phyloP scores from a whole-genome alignment of 1,139 yeast species.

The Geotrichum reessii region DNA sequence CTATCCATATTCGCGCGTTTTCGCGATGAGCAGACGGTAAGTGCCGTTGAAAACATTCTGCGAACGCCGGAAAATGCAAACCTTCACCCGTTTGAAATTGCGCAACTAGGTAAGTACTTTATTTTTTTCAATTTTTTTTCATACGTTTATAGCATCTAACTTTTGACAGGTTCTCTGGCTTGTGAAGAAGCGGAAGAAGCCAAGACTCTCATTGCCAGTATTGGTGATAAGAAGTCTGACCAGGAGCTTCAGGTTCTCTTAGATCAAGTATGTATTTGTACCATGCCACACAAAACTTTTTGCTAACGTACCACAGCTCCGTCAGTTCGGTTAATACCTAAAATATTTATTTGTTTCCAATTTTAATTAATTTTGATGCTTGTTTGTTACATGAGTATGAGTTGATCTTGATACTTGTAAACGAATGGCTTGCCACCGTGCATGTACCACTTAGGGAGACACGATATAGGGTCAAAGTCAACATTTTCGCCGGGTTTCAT shows the following conservation, averaged over 20 bases:
- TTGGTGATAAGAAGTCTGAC: conserved; percentile 72
- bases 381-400: conserved; percentile 3
- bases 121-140: background rate
- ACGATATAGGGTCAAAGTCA: conserved; percentile 61
- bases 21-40: conserved; percentile 85
- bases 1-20: conserved; percentile 81
- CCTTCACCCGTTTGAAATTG: conserved; percentile 91
- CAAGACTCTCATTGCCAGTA: conserved; percentile 84
- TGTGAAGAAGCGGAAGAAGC: conserved; percentile 99
- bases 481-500: conserved; percentile 42
- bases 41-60: conserved; percentile 83
- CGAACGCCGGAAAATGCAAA: conserved; percentile 61
- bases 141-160: background rate
- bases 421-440: conserved; percentile 35
- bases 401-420: conserved; percentile 27
- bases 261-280: conserved; percentile 55
- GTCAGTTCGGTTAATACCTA: conserved; percentile 30
- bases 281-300: background rate
- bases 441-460: conserved; percentile 87
- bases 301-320: conserved; percentile 20
- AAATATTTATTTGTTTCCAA: conserved; percentile 5
- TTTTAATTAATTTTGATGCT: background rate
- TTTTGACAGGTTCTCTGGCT: conserved; percentile 63
- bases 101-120: conserved; percentile 54
- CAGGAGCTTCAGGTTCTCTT: conserved; percentile 81